Evolutionary conservation across 1,284 basidiomycete species (phyloP), one percentile per base, ranked within the genome.

Genomic region (Rhodotorula sp.): DNA sequence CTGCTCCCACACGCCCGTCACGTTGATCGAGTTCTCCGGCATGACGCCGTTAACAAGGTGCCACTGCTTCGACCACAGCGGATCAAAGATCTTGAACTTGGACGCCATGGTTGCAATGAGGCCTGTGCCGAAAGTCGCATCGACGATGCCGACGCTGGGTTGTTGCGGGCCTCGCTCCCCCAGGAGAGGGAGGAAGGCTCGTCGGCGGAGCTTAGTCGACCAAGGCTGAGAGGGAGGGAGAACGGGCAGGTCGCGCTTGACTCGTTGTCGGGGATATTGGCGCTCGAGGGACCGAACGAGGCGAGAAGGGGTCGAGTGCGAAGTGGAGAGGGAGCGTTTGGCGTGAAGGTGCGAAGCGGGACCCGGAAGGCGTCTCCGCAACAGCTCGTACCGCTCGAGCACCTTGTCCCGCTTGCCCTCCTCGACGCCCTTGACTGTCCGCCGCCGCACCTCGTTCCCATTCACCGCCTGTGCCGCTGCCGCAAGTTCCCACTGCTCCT

Each of bases 41-140:
- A 82, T 86, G 51, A 89, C 84, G 72, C 89, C 86, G 79, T 94
- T 92, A 62, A 92, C 84, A 24, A 92, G 82, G 82, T 98, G 95
- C 96, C 96, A 99, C 83, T 99, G 95, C 72, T 88, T 81, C 46
- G 84, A 78, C 78, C 97, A 94, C 72, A 91, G 84, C 0, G 96
- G 95, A 77, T 99, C 95, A n/a, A 83, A 78, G 71, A 99, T 88
- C 44, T 85, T 85, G 63, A 95, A 84, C 20, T 57, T 28, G 4
- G n/a, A 2, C 30, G 62, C 59, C 30, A 57, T 37, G 26, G 52
- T 16, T 4, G 30, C 47, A 52, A 74, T 58, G 13, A 65, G 16
- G 26, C 34, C 44, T 2, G 28, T 28, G 0, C 53, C 50, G 18
- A 26, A 30, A 48, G n/a, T 30, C 28, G 40, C 56, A 18, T 26